A percentile compares a stretch with the other conserved stretches of the same genome.
These are phyloP conservation scores for Aspergillus neoniger DNA, from an alignment of 2,329 filamentous ascomycete species.

Conservation along the genomic window DNA sequence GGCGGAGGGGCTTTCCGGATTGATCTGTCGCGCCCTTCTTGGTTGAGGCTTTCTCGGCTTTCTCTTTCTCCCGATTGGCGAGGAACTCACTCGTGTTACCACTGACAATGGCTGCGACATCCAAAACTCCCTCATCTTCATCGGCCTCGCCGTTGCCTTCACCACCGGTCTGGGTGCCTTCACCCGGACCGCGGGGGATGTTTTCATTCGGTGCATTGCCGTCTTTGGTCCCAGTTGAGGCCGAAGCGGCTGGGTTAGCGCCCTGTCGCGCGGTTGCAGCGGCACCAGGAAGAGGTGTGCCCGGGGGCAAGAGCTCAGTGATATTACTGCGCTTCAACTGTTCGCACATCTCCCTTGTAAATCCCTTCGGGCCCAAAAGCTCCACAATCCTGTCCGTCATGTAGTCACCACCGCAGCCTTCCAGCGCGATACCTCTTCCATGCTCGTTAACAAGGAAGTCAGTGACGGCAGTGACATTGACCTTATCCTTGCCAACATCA, in stretches of 20 bases:
- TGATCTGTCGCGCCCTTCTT: slow-evolving; percentile 55
- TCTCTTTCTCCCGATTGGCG: slow-evolving; percentile 64
- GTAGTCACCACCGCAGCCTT: slow-evolving; percentile 78
- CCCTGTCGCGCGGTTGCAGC: slow-evolving; percentile 44
- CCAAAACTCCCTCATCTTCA: slow-evolving; percentile 64
- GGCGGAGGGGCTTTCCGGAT: slow-evolving; percentile 50
- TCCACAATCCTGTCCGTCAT: slow-evolving; percentile 75
- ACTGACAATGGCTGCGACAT: slow-evolving; percentile 66
- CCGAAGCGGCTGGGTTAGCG: slow-evolving; percentile 57
- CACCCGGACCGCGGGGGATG: slow-evolving; percentile 55
- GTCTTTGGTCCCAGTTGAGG: slow-evolving; percentile 56
- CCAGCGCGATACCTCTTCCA: slow-evolving; percentile 61
- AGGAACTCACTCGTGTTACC: slow-evolving; percentile 65
- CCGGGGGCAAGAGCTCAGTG: slow-evolving; percentile 61
- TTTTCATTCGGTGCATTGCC: slow-evolving; percentile 42
- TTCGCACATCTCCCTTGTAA: slow-evolving; percentile 64
- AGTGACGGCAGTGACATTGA: slow-evolving; percentile 85
- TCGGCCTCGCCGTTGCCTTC: slow-evolving; percentile 53
- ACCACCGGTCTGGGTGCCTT: slow-evolving; percentile 57
- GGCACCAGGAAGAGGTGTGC: slow-evolving; percentile 55
- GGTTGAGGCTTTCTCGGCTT: slow-evolving; percentile 56
- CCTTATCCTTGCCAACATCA: slow-evolving; percentile 89
- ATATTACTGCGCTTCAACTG: slow-evolving; percentile 65
- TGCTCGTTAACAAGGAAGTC: slow-evolving; percentile 76
- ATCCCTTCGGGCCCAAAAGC: slow-evolving; percentile 61